A percentile compares a stretch with the other conserved stretches of the same genome.
Conservation (phyloP, 345 rosid genomes). For the Moricandia moricandioides region DNA sequence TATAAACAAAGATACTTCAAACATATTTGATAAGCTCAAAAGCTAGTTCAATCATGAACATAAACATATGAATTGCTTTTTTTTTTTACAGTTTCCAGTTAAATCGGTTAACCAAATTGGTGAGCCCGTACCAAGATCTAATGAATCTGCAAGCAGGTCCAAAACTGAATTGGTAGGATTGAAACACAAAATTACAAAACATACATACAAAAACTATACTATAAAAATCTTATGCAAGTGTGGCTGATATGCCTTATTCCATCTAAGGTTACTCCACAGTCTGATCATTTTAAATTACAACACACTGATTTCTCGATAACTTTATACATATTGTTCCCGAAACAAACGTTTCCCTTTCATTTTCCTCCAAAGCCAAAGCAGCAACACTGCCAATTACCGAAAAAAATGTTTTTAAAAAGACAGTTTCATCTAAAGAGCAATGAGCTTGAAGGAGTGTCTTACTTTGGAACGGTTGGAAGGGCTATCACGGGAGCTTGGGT, state of each 20-base stretch:
- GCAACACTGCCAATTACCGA: no score
- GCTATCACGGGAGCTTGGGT: conserved; percentile 18
- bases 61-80: neutral
- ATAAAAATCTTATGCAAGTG: conserved; percentile 14
- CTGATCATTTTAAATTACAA: no score
- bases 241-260: conserved; percentile 13
- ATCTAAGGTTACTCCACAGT: neutral
- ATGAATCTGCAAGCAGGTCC: conserved; percentile 4
- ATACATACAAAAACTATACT: conserved; percentile 17
- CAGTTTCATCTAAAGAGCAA: neutral
- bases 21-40: neutral
- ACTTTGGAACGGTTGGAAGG: conserved; percentile 47
- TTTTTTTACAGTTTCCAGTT: neutral
- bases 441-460: conserved; percentile 16
- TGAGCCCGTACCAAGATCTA: neutral
- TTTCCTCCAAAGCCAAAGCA: no score
- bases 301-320: conserved; percentile 12
- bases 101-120: conserved; percentile 5
- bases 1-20: no score
- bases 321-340: conserved; percentile 20
- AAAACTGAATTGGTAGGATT: conserved; percentile 6
- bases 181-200: conserved; percentile 7
- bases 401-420: neutral
- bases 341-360: neutral
- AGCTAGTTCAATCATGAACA: neutral